Conservation (phyloP, 1,139 yeast genomes). For the Geotrichum candidum region DNA sequence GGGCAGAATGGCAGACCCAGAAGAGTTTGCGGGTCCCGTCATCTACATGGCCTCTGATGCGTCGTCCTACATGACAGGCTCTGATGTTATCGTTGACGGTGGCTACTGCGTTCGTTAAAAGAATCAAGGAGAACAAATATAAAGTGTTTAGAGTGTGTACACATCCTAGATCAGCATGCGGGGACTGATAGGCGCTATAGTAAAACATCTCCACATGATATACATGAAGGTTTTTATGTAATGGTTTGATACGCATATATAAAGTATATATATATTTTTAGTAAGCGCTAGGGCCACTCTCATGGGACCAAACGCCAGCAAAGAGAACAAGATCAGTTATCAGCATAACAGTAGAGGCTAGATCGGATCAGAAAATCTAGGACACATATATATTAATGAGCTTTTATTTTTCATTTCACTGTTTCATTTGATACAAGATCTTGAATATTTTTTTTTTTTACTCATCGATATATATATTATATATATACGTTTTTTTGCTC, state of each 20-base stretch:
- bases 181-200: neutral
- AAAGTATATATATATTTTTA: too few species aligned
- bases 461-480: neutral
- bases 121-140: neutral
- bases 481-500: neutral
- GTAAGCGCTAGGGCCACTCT: neutral
- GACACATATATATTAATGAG: neutral
- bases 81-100: constrained; percentile 74
- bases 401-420: neutral
- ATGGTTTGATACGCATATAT: too few species aligned
- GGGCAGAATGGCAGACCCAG: constrained; percentile 73
- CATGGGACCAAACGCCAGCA: neutral
- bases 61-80: constrained; percentile 76
- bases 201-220: neutral
- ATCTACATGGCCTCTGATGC: constrained; percentile 69
- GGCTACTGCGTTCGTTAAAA: constrained; percentile 62
- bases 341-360: neutral
- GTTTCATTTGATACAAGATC: neutral
- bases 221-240: neutral
- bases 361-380: neutral
- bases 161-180: too few species aligned
- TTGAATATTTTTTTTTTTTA: neutral
- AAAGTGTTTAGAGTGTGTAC: neutral
- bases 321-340: neutral
- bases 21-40: constrained; percentile 74